These are phyloP conservation scores for Nitzschia palea DNA, from an alignment of 108 stramenopile species.

Conservation along the genomic window DNA sequence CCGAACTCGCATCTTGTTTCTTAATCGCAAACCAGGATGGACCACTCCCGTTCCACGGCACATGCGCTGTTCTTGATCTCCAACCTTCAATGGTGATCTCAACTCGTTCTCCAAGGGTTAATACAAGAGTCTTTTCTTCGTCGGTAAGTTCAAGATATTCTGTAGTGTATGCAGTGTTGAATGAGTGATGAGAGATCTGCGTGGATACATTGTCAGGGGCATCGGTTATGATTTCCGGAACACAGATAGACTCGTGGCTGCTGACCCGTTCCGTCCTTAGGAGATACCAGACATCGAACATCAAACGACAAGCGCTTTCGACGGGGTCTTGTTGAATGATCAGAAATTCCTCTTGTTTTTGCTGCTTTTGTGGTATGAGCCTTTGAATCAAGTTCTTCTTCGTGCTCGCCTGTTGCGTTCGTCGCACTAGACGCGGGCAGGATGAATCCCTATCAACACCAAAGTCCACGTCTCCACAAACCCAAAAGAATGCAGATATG, in stretches of 20 bases:
- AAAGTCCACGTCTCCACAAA: constrained; percentile 11
- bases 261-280: background rate
- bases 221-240: background rate
- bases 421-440: background rate
- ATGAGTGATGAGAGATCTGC: background rate
- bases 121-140: constrained; percentile 2
- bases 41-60: constrained; percentile 34
- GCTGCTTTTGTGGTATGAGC: background rate
- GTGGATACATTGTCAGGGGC: background rate
- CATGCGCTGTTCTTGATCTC: constrained; percentile 11
- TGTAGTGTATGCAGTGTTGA: constrained; percentile 20
- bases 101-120: constrained; percentile 9
- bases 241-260: background rate
- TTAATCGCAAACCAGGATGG: background rate
- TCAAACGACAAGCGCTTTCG: constrained; percentile 10
- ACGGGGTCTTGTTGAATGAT: background rate
- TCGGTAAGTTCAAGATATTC: background rate
- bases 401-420: background rate
- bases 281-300: background rate
- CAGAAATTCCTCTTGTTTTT: background rate
- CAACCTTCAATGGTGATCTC: constrained; percentile 9
- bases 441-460: background rate
- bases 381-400: background rate
- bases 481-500: background rate
- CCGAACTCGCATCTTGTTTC: background rate